phyloP scores from a whole-genome alignment of 2,329 filamentous ascomycete genomes.

The Diaporthe ampelina region DNA sequence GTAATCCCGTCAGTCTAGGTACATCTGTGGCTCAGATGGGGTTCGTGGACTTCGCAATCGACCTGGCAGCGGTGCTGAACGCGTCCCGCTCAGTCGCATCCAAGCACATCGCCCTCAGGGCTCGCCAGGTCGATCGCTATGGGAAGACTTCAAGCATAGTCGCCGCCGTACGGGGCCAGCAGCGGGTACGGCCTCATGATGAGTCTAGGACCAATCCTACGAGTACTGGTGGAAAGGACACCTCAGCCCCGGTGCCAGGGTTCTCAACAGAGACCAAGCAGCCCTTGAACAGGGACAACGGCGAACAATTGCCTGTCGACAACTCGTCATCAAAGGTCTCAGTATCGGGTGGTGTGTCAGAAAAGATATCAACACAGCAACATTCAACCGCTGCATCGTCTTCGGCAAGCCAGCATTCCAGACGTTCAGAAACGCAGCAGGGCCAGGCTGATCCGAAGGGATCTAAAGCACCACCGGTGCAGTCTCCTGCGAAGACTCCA shows the following conservation, averaged over 20 bases:
- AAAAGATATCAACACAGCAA: neutral
- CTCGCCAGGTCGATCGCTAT: slow-evolving; percentile 67
- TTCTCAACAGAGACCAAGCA: too few relatives aligned
- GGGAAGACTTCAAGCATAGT: slow-evolving; percentile 61
- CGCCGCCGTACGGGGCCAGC: slow-evolving; percentile 47
- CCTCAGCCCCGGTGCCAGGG: neutral
- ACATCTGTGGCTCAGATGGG: slow-evolving; percentile 58
- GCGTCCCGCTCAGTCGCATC: slow-evolving; percentile 77
- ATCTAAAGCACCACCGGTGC: neutral
- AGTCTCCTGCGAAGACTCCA: neutral
- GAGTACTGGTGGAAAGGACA: neutral
- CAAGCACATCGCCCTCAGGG: slow-evolving; percentile 71
- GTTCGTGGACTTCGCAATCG: slow-evolving; percentile 75
- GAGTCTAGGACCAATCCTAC: neutral
- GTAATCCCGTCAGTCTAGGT: slow-evolving; percentile 1
- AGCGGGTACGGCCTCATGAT: neutral
- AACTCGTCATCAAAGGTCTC: too few relatives aligned
- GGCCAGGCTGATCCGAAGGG: neutral
- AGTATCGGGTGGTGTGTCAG: neutral
- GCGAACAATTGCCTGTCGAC: neutral
- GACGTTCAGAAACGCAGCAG: neutral
- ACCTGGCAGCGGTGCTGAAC: slow-evolving; percentile 78
- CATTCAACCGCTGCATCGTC: neutral
- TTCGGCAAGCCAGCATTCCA: neutral
- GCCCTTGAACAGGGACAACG: neutral